Conservation (phyloP, 306 rosid genomes). For the Begonia fuchsioides region DNA sequence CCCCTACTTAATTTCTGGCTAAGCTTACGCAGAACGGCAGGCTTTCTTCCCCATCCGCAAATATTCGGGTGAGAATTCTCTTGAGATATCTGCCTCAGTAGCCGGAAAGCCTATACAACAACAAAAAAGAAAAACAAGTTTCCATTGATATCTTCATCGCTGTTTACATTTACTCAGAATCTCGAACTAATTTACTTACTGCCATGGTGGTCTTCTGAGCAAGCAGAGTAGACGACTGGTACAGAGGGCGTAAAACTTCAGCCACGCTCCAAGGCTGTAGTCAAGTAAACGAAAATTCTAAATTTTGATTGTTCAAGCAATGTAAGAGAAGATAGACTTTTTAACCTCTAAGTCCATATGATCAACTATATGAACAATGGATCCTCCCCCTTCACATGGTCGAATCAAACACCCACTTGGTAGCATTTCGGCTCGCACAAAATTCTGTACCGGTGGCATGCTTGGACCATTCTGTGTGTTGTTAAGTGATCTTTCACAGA, state of each 20-base stretch:
- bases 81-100: constrained; percentile 90
- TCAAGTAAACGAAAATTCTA: constrained; percentile 13
- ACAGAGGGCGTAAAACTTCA: constrained; percentile 88
- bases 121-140: constrained; percentile 1
- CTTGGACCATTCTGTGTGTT: constrained; percentile 94
- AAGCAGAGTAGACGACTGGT: constrained; percentile 76
- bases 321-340: background rate
- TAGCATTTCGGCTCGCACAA: constrained; percentile 86
- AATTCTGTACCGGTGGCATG: constrained; percentile 79
- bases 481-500: constrained; percentile 97
- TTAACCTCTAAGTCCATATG: constrained; percentile 80
- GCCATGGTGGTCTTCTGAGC: constrained; percentile 95
- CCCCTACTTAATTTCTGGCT: constrained; percentile 91
- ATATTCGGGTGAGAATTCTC: constrained; percentile 88
- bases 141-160: no score
- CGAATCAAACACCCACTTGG: constrained; percentile 91
- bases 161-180: background rate
- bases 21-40: constrained; percentile 77
- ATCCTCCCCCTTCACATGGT: constrained; percentile 98
- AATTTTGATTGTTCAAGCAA: constrained; percentile 7
- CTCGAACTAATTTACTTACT: constrained; percentile 26
- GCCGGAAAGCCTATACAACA: constrained; percentile 65
- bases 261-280: constrained; percentile 95
- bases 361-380: constrained; percentile 85
- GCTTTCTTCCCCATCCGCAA: constrained; percentile 89